phyloP scores from a whole-genome alignment of 164 flowering plant genomes.

The Tetracentron sinense region DNA sequence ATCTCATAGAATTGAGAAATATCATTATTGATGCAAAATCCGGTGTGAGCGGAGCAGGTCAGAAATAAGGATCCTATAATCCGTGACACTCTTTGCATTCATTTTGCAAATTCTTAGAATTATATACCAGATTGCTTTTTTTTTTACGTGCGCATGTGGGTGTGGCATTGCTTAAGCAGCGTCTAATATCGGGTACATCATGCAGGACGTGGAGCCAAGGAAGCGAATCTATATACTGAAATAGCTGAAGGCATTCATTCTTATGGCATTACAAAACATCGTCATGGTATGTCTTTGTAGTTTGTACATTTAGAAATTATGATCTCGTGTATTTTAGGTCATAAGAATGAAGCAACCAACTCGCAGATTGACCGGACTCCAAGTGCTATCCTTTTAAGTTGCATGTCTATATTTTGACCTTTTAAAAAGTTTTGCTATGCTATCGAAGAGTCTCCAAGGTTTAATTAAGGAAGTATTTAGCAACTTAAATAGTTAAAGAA shows the following conservation, averaged over 20 bases:
- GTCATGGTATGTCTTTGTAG: conserved; percentile 83
- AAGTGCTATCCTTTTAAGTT: too few species aligned
- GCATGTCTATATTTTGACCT: too few species aligned
- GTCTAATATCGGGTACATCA: conserved; percentile 11
- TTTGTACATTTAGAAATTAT: not conserved
- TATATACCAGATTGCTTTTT: too few species aligned
- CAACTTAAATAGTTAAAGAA: not conserved
- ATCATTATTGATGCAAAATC: conserved; percentile 94
- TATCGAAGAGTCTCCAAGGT: not conserved
- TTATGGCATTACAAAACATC: conserved; percentile 88
- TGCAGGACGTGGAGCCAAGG: conserved; percentile 95
- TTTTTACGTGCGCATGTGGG: too few species aligned
- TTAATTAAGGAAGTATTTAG: not conserved
- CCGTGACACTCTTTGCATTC: not conserved
- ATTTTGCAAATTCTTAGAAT: not conserved
- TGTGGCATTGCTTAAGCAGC: conserved; percentile 9
- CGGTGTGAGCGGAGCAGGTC: conserved; percentile 99
- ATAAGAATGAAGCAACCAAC: not conserved
- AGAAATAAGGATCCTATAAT: conserved; percentile 3
- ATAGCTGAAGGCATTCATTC: conserved; percentile 89
- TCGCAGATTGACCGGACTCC: too few species aligned
- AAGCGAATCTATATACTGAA: conserved; percentile 85
- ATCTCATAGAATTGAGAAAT: conserved; percentile 52
- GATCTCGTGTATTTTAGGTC: not conserved
- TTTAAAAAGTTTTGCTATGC: too few species aligned